phyloP scores from a whole-genome alignment of 129 eudicot species.

The Chrysanthemum seticuspe region DNA sequence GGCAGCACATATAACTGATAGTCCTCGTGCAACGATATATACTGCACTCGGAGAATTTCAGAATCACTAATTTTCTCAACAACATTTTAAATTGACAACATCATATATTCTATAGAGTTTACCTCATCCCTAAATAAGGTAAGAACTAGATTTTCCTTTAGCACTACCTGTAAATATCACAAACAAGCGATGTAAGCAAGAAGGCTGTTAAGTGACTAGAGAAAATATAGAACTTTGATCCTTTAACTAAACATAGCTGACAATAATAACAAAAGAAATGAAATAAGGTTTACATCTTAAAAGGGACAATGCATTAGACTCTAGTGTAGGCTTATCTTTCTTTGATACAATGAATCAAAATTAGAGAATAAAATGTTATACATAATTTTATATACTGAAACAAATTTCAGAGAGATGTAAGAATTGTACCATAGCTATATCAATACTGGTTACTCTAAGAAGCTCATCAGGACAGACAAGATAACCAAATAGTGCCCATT shows the following conservation, averaged over 20 bases:
- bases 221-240: constrained; percentile 15
- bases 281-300: constrained; percentile 11
- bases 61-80: constrained; percentile 7
- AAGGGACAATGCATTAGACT: constrained; percentile 2
- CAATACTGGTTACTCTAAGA: constrained; percentile 97
- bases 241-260: constrained; percentile 6
- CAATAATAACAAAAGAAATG: constrained; percentile 10
- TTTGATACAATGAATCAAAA: constrained; percentile 3
- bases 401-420: constrained; percentile 13
- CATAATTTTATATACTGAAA: constrained; percentile 4
- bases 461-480: constrained; percentile 99
- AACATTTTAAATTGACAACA: constrained; percentile 5
- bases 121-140: constrained; percentile 93
- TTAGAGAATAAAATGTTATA: constrained; percentile 9
- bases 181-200: constrained; percentile 21
- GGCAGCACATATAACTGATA: constrained; percentile 94
- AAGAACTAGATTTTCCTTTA: constrained; percentile 90
- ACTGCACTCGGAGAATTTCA: constrained; percentile 44
- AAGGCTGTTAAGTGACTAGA: constrained; percentile 10
- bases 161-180: constrained; percentile 69
- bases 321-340: constrained; percentile 18
- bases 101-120: constrained; percentile 32
- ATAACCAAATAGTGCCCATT: constrained; percentile 97
- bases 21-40: constrained; percentile 90
- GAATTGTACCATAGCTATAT: constrained; percentile 83